These are phyloP conservation scores for Metschnikowia amazonensis DNA, from an alignment of 805 yeast genomes.

Conservation along the genomic window DNA sequence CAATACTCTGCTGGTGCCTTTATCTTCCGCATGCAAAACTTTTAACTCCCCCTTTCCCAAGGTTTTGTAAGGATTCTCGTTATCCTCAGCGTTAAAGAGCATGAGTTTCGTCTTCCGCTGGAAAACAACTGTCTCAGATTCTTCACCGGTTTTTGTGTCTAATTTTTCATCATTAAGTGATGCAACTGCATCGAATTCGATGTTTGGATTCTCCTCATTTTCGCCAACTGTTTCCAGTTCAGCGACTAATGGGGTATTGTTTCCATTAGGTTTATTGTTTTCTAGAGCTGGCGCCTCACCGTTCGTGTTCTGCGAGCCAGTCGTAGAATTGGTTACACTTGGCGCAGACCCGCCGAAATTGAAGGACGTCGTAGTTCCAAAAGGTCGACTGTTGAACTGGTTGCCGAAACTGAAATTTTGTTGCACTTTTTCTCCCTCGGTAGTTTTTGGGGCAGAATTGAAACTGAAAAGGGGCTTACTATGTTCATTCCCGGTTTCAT, in stretches of 20 bases:
- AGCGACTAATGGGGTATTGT: neutral
- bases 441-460: neutral
- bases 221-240: conserved; percentile 10
- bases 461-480: neutral
- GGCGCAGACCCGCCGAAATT: neutral
- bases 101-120: conserved; percentile 70
- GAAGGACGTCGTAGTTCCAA: neutral
- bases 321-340: conserved; percentile 1
- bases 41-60: conserved; percentile 84
- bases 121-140: conserved; percentile 61
- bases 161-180: conserved; percentile 42
- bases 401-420: neutral
- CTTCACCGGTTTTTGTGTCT: conserved; percentile 66
- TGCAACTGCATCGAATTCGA: conserved; percentile 38
- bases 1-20: conserved; percentile 63
- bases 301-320: conserved; percentile 2
- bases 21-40: conserved; percentile 57
- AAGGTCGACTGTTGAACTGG: neutral
- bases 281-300: neutral
- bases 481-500: neutral
- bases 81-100: conserved; percentile 51
- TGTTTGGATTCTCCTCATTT: conserved; percentile 41
- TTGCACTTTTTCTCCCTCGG: neutral
- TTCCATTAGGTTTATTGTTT: neutral
- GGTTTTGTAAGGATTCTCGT: conserved; percentile 48